Conservation (phyloP, 1,284 basidiomycete genomes). For the Tylopilus sp. region DNA sequence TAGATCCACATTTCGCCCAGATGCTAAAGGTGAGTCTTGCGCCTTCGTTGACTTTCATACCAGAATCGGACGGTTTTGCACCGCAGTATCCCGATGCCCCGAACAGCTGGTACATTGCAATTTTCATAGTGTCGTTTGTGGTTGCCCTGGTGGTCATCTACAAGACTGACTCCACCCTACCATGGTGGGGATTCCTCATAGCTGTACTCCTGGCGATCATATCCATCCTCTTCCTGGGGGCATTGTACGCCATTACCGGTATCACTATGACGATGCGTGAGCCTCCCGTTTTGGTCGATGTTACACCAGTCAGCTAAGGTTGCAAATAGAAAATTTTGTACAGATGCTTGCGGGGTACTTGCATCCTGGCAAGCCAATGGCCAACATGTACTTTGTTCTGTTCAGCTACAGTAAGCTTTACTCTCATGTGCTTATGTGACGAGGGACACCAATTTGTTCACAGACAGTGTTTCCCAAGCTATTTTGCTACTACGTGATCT, state of each 20-base stretch:
- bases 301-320: neutral
- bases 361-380: constrained; percentile 54
- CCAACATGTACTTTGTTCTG: constrained; percentile 75
- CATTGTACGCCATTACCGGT: constrained; percentile 52
- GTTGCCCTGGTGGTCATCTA: constrained; percentile 46
- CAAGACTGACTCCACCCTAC: constrained; percentile 46
- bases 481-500: constrained; percentile 47
- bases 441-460: neutral
- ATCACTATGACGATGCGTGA: constrained; percentile 46
- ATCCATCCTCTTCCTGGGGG: constrained; percentile 46
- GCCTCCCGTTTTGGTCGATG: neutral
- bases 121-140: constrained; percentile 37
- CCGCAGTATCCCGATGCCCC: constrained; percentile 44
- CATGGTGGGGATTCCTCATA: constrained; percentile 45
- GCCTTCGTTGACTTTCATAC: neutral
- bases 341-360: constrained; percentile 60
- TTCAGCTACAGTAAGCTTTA: constrained; percentile 61
- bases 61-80: neutral
- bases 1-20: constrained; percentile 50
- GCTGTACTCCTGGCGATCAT: constrained; percentile 38
- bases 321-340: constrained; percentile 33
- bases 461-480: constrained; percentile 44
- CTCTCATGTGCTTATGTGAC: too few species aligned
- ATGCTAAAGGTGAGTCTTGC: constrained; percentile 43
- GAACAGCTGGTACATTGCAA: constrained; percentile 44